Evolutionary conservation across 2,329 filamentous ascomycete species (phyloP), one percentile per base, ranked within the genome.

Genomic region (Paracamarosporium sp.): DNA sequence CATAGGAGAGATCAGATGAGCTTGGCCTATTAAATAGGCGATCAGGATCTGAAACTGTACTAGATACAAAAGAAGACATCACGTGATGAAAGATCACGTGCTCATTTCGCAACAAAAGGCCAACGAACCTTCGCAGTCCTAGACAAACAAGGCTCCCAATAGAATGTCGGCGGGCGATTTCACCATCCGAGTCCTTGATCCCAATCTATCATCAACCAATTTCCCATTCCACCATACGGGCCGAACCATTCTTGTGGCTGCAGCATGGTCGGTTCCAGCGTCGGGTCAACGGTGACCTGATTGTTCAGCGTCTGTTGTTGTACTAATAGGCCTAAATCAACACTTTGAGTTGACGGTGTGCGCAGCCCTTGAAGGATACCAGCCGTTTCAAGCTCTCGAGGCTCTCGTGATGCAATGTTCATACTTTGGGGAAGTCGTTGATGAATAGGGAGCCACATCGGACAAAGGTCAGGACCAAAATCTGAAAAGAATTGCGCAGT

Each of bases 151-250:
- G n/a, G n/a, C n/a, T n/a, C n/a, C n/a, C n/a, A n/a, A n/a, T n/a
- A n/a, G n/a, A n/a, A n/a, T n/a, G n/a, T n/a, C n/a, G n/a, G n/a
- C n/a, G n/a, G n/a, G n/a, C n/a, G n/a, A n/a, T 30, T 13, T 61
- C 35, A 70, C 66, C 68, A 71, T 4, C 67, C 64, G 22, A 72
- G 56, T 9, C 60, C 65, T 35, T 73, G 70, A 25, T 73, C 69
- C 71, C 71, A 75, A 51, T 75, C 71, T n/a, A 66, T 63, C 59
- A 73, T 68, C 30, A 74, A 55, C 72, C 70, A 75, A 43, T 72
- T 72, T 11, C 68, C 69, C 56, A 70, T 63, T 3, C 64, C 68
- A 22, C 65, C 66, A 40, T 73, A 72, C 9, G 65, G 66, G 6
- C 63, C 64, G 27, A 73, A 66, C 64, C 65, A 72, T 17, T 70